Evolutionary conservation across 164 flowering plant species (phyloP).

Genomic region (Vitis labrusca): DNA sequence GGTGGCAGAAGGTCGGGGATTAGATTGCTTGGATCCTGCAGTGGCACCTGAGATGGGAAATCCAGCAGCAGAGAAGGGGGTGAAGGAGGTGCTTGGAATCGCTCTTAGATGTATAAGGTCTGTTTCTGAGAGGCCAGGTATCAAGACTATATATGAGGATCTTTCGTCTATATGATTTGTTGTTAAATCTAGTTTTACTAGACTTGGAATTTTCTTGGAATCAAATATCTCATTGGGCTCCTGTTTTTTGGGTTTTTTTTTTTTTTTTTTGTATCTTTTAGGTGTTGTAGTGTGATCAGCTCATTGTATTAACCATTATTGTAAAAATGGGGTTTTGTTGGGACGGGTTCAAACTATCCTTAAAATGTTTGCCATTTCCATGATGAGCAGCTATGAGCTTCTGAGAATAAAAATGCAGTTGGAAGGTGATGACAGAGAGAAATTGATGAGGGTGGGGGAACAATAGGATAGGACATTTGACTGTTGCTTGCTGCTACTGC

Average conservation of each 20-base stretch:
- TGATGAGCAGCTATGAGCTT: too few species aligned
- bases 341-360: too few species aligned
- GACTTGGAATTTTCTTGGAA: constrained; percentile 13
- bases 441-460: too few species aligned
- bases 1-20: constrained; percentile 73
- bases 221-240: constrained; percentile 38
- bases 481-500: too few species aligned
- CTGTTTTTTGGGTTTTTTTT: background rate
- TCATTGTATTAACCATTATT: constrained; percentile 10
- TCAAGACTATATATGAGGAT: constrained; percentile 92
- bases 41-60: constrained; percentile 44
- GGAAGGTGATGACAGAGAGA: too few species aligned
- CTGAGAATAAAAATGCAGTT: too few species aligned
- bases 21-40: constrained; percentile 70
- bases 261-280: background rate
- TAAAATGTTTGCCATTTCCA: too few species aligned
- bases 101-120: constrained; percentile 79
- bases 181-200: background rate
- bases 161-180: constrained; percentile 72
- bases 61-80: constrained; percentile 63
- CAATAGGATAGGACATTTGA: too few species aligned
- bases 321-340: constrained; percentile 8
- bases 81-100: constrained; percentile 82
- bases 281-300: constrained; percentile 2
- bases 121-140: constrained; percentile 89